Percentiles rank a stretch among this genome's conserved stretches.
These are phyloP conservation scores for Colletotrichum somersetense DNA, from an alignment of 2,329 filamentous ascomycete species.

Conservation along the genomic window DNA sequence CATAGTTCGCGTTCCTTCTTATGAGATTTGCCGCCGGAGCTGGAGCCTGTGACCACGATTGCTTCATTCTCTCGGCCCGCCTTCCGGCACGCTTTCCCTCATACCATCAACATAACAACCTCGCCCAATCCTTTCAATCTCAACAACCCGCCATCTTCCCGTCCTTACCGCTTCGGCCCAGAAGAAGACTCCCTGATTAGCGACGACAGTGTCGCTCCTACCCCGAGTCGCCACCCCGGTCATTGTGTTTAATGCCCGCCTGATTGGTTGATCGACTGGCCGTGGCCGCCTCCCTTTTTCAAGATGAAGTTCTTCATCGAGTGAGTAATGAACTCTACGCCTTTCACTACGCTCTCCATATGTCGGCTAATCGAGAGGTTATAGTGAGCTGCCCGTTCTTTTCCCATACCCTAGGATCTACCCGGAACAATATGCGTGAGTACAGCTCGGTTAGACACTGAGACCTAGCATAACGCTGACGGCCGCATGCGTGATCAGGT, in stretches of 20 bases:
- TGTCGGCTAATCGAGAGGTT: slow-evolving; percentile 4
- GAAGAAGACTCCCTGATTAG: neutral
- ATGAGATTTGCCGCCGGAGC: slow-evolving; percentile 5
- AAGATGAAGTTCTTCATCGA: slow-evolving; percentile 43
- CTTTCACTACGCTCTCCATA: neutral
- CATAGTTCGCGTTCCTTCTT: neutral
- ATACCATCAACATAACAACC: neutral
- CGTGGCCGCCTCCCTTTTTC: slow-evolving; percentile 1
- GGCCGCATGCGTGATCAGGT: slow-evolving; percentile 51
- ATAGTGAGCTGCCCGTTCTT: slow-evolving; percentile 67
- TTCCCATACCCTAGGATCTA: slow-evolving; percentile 72
- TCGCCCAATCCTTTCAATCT: neutral
- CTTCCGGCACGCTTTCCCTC: neutral
- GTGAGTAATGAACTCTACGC: slow-evolving; percentile 20
- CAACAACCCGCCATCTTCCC: neutral
- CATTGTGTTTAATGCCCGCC: neutral
- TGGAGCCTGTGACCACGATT: slow-evolving; percentile 2
- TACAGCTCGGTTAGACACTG: slow-evolving; percentile 39
- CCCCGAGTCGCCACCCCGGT: neutral
- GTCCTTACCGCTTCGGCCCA: neutral
- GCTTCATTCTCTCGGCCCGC: neutral
- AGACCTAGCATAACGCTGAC: slow-evolving; percentile 21
- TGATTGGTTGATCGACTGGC: neutral
- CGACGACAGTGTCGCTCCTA: neutral
- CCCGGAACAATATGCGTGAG: slow-evolving; percentile 70